Evolutionary conservation across 257 asterid species (phyloP).

Genomic region (Anisodus acutangulus): DNA sequence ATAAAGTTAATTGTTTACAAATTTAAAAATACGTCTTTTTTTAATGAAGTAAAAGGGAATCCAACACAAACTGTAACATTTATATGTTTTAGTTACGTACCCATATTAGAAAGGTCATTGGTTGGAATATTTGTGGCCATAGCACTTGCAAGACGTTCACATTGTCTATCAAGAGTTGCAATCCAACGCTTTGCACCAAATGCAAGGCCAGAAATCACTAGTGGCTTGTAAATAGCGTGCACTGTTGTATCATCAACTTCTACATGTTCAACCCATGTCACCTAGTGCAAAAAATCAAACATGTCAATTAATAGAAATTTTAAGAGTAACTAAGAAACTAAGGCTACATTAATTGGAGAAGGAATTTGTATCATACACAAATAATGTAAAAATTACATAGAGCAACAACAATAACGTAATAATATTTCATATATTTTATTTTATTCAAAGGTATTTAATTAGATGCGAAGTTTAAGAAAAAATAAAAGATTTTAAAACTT

Average conservation of each 20-base stretch:
- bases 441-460: no score
- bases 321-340: not conserved
- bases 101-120: constrained; percentile 16
- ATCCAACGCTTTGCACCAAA: constrained; percentile 70
- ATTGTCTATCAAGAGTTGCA: constrained; percentile 49
- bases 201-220: constrained; percentile 55
- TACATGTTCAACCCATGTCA: constrained; percentile 71
- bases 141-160: constrained; percentile 47
- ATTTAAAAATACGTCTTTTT: not conserved
- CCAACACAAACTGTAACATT: no score
- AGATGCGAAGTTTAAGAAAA: no score
- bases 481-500: no score
- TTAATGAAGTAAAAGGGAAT: not conserved
- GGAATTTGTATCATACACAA: no score
- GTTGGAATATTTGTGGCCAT: constrained; percentile 23
- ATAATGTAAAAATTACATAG: no score
- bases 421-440: no score
- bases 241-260: constrained; percentile 42
- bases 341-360: no score
- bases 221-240: constrained; percentile 51
- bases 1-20: no score
- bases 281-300: constrained; percentile 31
- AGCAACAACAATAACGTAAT: no score
- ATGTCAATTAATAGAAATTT: not conserved
- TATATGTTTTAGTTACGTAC: constrained; percentile 20